Conservation (phyloP, 2,329 filamentous ascomycete genomes). For the Aspergillus fumigatus region DNA sequence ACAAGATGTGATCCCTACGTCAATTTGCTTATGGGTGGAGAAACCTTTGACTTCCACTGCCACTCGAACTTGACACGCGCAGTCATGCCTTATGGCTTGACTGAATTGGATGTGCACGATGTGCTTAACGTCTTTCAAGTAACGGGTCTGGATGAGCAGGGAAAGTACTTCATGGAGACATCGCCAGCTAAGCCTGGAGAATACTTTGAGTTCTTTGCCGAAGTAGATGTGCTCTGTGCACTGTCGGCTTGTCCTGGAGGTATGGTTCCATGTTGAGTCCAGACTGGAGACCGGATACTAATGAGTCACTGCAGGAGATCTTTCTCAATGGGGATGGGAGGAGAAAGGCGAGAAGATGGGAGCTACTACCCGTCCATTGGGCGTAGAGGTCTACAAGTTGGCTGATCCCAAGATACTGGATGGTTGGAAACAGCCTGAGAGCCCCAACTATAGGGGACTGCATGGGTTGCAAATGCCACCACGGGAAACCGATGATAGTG, state of each 20-base stretch:
- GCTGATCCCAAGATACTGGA: constrained; percentile 50
- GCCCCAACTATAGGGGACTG: constrained; percentile 58
- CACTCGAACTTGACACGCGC: constrained; percentile 76
- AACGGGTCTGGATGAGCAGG: constrained; percentile 67
- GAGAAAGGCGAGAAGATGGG: constrained; percentile 54
- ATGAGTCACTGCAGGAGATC: constrained; percentile 49
- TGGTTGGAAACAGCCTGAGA: constrained; percentile 60
- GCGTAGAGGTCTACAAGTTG: constrained; percentile 67
- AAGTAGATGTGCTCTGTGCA: constrained; percentile 67
- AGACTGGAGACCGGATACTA: constrained; percentile 4
- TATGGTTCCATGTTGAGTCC: constrained; percentile 11
- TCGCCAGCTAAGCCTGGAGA: constrained; percentile 45
- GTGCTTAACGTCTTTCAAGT: constrained; percentile 85
- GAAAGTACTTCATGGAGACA: constrained; percentile 68
- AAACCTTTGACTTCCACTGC: constrained; percentile 74
- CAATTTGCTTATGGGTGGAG: constrained; percentile 66
- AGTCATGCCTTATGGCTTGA: constrained; percentile 62
- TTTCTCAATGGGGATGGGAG: constrained; percentile 78
- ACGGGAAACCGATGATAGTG: constrained; percentile 25
- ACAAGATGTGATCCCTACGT: constrained; percentile 84
- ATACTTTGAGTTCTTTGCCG: constrained; percentile 73
- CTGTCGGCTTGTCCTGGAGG: constrained; percentile 69
- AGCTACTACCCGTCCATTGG: constrained; percentile 68
- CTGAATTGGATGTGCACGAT: constrained; percentile 74
- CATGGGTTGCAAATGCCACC: constrained; percentile 59